A percentile compares a stretch with the other conserved stretches of the same genome.
These are phyloP conservation scores for Cytospora mali DNA, from an alignment of 2,329 filamentous ascomycete species.

Conservation along the genomic window DNA sequence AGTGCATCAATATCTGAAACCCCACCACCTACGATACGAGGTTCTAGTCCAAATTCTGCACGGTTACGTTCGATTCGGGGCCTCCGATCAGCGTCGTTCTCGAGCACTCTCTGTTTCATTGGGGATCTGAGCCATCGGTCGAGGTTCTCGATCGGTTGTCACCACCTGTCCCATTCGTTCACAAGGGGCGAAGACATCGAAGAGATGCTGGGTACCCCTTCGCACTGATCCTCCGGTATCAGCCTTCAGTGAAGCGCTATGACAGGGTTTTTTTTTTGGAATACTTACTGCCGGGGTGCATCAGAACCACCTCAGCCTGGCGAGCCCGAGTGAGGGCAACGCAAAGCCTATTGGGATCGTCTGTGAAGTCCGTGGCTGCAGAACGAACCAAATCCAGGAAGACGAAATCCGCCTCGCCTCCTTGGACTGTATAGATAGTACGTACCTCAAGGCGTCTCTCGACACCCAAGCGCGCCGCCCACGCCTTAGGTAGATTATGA, in stretches of 20 bases:
- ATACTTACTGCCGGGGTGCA: conserved; percentile 36
- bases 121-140: background rate
- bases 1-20: too few relatives aligned
- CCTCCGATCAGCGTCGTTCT: conserved; percentile 2
- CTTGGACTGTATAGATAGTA: conserved; percentile 46
- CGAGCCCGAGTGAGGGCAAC: conserved; percentile 45
- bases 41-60: conserved; percentile 10
- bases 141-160: background rate
- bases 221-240: conserved; percentile 7
- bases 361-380: conserved; percentile 42
- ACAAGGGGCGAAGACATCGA: background rate
- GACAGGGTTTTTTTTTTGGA: background rate
- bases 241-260: background rate
- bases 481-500: conserved; percentile 31
- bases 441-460: conserved; percentile 40
- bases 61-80: conserved; percentile 5
- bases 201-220: background rate
- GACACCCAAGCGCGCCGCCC: conserved; percentile 35
- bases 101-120: background rate
- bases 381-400: conserved; percentile 47
- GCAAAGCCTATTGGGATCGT: conserved; percentile 44
- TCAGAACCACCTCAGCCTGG: conserved; percentile 46
- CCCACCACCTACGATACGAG: background rate
- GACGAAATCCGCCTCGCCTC: conserved; percentile 46
- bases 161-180: conserved; percentile 20